Percentiles rank a stretch among this genome's conserved stretches.
phyloP scores from a whole-genome alignment of 345 rosid genomes.

The Eucalyptus cloeziana region DNA sequence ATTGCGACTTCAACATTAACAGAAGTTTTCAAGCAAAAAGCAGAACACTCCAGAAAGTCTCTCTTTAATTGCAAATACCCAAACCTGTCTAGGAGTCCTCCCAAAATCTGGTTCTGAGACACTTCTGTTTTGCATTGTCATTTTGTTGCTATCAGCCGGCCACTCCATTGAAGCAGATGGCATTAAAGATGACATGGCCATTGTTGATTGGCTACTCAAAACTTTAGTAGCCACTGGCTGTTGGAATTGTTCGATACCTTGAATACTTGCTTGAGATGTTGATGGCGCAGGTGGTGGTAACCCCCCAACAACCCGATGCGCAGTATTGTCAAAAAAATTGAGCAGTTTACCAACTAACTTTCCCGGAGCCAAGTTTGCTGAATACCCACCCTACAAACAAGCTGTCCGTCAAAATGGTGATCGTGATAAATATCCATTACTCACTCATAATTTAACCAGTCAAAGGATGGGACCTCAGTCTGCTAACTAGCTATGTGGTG shows the following conservation, averaged over 20 bases:
- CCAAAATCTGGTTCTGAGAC: conserved; percentile 81
- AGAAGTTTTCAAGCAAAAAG: neutral
- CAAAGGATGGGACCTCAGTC: neutral
- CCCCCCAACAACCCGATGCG: conserved; percentile 76
- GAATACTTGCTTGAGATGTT: conserved; percentile 20
- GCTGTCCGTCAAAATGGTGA: neutral
- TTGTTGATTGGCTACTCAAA: conserved; percentile 62
- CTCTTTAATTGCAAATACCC: neutral
- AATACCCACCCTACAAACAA: conserved; percentile 58
- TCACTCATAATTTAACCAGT: neutral
- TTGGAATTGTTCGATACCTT: conserved; percentile 21
- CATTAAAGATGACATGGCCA: conserved; percentile 61
- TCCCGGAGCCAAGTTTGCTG: conserved; percentile 59
- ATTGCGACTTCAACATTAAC: neutral
- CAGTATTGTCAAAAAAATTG: conserved; percentile 72
- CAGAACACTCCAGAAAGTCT: neutral
- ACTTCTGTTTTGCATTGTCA: conserved; percentile 59
- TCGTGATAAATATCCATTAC: neutral
- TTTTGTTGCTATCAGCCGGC: conserved; percentile 39
- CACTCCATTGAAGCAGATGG: conserved; percentile 77
- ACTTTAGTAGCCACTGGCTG: conserved; percentile 36
- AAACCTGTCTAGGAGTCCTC: conserved; percentile 71
- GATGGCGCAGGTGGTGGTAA: conserved; percentile 57
- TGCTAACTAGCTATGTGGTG: neutral
- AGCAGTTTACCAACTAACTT: conserved; percentile 69